These are phyloP conservation scores for Globisporangium echinulatum DNA, from an alignment of 352 stramenopile species.

Conservation along the genomic window DNA sequence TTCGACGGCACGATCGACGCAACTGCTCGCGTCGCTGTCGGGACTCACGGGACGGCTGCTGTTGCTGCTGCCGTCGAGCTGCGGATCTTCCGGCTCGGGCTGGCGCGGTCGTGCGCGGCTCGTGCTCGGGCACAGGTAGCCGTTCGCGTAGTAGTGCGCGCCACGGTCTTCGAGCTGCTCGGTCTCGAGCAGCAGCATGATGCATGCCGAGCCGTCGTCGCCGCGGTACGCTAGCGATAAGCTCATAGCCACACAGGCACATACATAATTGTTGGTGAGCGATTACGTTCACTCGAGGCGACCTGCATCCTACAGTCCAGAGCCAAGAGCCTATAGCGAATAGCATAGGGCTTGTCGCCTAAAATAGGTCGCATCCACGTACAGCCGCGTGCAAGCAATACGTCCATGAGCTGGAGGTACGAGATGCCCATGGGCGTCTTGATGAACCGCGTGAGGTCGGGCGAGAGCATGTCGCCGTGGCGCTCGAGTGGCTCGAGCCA, in stretches of 20 bases:
- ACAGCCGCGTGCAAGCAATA: constrained; percentile 64
- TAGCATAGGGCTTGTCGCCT: no score
- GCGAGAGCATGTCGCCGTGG: constrained; percentile 50
- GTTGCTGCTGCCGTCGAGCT: constrained; percentile 6
- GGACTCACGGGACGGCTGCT: not conserved
- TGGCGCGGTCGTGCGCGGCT: constrained; percentile 11
- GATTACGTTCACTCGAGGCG: not conserved
- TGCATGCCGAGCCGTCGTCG: constrained; percentile 34
- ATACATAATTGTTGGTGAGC: no score
- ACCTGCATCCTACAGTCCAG: not conserved
- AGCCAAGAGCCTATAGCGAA: not conserved
- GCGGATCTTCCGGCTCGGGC: constrained; percentile 10
- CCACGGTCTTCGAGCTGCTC: constrained; percentile 72
- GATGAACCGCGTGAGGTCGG: constrained; percentile 66
- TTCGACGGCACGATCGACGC: constrained; percentile 2
- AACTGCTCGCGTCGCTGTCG: not conserved
- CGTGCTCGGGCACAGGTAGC: constrained; percentile 61
- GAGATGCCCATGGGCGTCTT: constrained; percentile 71
- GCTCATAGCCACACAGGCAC: constrained; percentile 1
- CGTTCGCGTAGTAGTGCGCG: constrained; percentile 67
- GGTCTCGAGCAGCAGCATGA: constrained; percentile 78
- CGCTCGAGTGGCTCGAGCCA: constrained; percentile 73
- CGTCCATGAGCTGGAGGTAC: constrained; percentile 79
- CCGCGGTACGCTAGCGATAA: constrained; percentile 33
- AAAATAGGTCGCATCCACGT: constrained; percentile 10